Conservation (phyloP, 257 asterid species). For the Solanum sparsipilum region DNA sequence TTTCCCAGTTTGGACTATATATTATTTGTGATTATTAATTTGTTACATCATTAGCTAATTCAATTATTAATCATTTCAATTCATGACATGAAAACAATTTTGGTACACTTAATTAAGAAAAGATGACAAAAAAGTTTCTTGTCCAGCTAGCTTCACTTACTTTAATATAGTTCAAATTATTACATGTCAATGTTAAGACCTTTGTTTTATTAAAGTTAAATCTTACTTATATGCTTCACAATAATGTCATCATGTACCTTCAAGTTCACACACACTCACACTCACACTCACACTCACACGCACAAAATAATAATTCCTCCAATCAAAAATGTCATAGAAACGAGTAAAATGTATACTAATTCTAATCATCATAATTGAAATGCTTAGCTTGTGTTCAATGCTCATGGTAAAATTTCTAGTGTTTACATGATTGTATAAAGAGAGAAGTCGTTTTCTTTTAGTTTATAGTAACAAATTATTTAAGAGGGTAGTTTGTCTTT, state of each 20-base stretch:
- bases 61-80: neutral
- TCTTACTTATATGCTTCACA: neutral
- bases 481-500: neutral
- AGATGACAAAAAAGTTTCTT: neutral
- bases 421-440: neutral
- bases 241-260: neutral
- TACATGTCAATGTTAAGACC: neutral
- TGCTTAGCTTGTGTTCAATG: neutral
- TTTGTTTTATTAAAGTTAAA: neutral
- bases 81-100: neutral
- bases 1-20: neutral
- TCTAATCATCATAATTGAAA: neutral
- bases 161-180: neutral
- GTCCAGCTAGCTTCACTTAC: neutral
- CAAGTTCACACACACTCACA: neutral
- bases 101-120: neutral
- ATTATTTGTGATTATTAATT: neutral
- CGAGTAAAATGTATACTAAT: neutral
- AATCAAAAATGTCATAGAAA: neutral
- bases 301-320: neutral
- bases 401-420: neutral
- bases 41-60: neutral
- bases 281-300: neutral
- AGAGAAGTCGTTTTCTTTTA: neutral
- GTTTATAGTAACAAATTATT: neutral